Percentiles rank a stretch among this genome's conserved stretches.
Conservation (phyloP, 2,329 filamentous ascomycete genomes). For the Pseudogymnoascus sp. region DNA sequence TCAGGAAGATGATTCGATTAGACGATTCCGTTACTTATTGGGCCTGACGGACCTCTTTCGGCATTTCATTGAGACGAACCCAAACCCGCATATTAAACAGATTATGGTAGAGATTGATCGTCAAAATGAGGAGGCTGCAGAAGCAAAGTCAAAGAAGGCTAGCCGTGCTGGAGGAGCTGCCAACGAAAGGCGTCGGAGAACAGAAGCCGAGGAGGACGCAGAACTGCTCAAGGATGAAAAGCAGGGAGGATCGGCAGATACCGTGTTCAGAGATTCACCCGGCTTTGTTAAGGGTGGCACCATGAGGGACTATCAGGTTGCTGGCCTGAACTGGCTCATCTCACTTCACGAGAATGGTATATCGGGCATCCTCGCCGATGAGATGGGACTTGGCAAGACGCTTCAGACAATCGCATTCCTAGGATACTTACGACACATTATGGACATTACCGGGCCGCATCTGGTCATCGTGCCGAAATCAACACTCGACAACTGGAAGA, state of each 20-base stretch:
- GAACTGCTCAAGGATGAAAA: conserved; percentile 85
- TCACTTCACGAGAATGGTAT: conserved; percentile 98
- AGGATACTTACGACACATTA: conserved; percentile 86
- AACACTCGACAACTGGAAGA: conserved; percentile 96
- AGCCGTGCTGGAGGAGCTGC: conserved; percentile 78
- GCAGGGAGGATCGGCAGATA: conserved; percentile 76
- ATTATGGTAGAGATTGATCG: conserved; percentile 93
- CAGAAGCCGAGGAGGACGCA: conserved; percentile 95
- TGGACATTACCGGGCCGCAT: conserved; percentile 85
- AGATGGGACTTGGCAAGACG: conserved; percentile 98
- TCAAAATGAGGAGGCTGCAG: conserved; percentile 71
- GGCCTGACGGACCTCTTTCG: conserved; percentile 95
- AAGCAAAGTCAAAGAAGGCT: conserved; percentile 60
- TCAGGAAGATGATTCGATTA: conserved; percentile 89
- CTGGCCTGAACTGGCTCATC: conserved; percentile 94
- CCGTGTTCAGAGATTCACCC: conserved; percentile 89
- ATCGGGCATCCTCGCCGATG: conserved; percentile 92
- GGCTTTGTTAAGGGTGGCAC: conserved; percentile 74
- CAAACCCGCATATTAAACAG: conserved; percentile 87
- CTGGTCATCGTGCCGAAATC: conserved; percentile 91
- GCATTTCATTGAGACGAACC: conserved; percentile 97
- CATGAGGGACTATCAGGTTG: conserved; percentile 96
- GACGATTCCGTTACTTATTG: conserved; percentile 88
- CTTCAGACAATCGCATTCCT: conserved; percentile 95
- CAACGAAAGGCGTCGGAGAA: conserved; percentile 73